These are phyloP conservation scores for Candida arabinofermentans DNA, from an alignment of 805 yeast genomes.

Conservation along the genomic window DNA sequence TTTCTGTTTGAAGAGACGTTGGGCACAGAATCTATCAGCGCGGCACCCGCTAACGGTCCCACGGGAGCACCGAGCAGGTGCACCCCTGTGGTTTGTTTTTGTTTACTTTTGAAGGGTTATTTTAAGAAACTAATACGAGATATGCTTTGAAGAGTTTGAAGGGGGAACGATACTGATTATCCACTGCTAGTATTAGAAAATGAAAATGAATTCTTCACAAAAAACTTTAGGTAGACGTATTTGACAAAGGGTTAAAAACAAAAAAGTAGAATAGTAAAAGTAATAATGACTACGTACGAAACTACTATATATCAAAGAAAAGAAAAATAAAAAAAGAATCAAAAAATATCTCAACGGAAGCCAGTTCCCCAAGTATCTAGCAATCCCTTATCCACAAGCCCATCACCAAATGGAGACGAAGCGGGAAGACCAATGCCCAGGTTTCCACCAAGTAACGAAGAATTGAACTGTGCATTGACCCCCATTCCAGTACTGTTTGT, in stretches of 20 bases:
- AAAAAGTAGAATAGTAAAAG: neutral
- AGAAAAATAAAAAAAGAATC: neutral
- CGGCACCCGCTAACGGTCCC: too few relatives aligned
- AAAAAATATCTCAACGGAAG: constrained; percentile 12
- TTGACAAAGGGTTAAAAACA: too few relatives aligned
- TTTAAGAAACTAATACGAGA: too few relatives aligned
- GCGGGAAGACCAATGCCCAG: constrained; percentile 1
- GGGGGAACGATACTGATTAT: neutral
- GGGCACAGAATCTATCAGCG: too few relatives aligned
- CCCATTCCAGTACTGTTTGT: neutral
- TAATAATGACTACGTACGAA: neutral
- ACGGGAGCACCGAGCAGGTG: too few relatives aligned
- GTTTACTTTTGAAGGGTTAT: too few relatives aligned
- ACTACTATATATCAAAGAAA: neutral
- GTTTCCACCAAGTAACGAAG: constrained; percentile 5
- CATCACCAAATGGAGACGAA: constrained; percentile 2
- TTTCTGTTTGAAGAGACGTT: too few relatives aligned
- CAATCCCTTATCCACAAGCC: constrained; percentile 5
- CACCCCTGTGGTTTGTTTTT: too few relatives aligned
- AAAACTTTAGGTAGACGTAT: too few relatives aligned
- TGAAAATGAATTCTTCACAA: too few relatives aligned
- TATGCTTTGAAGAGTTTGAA: neutral
- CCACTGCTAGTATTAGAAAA: too few relatives aligned
- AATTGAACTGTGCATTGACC: neutral
- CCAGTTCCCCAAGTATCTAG: constrained; percentile 17